Evolutionary conservation across 371 early-diverging fungal genomes (phyloP), one percentile per base, ranked within the genome.

Genomic region (Blakeslea trispora): DNA sequence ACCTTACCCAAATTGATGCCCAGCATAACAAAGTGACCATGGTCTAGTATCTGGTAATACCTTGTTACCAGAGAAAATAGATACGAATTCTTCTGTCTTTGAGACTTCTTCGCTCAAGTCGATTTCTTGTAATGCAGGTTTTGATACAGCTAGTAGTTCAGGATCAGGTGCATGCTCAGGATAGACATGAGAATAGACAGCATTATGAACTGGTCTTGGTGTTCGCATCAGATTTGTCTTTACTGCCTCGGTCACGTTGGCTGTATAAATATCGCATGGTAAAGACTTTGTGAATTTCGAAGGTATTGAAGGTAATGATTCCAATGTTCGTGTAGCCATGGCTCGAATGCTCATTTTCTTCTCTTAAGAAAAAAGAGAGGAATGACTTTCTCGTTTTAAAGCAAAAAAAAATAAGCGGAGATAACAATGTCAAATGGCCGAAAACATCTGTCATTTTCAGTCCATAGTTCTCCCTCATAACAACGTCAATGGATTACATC

Each of bases 11-110:
- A 94, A 96, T 72, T 96, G 95, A 66, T 94, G 92, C 0, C 96
- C 96, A 28, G 85, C 94, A 61, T 96, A 95, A 59, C 82, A 83
- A 18, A 89, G 83, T 1, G 95, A 81, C 92, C 93, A 95, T 0
- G 94, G 92, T 9, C 79, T 69, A 17, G 90, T 82, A 14, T 76
- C 79, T 5, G 66, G 55, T 9, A 77, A 45, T 0, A 76, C 21
- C 19, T 58, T 56, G 46, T 76, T 78, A 10, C 81, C 82, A 1
- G 76, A 76, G 34, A 82, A 76, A 0, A 81, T 58, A 11, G 71
- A 53, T 3, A 64, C 44, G 55, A 73, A 75, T 18, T 71, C 62
- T 1, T 61, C 60, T 48, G 21, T 51, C 41, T 55, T 31, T 3
- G 31, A 49, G 2, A 43, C 32, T 18, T 57, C 62, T 10, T 74